A percentile compares a stretch with the other conserved stretches of the same genome.
These are phyloP conservation scores for Arthrobotrys megalospora DNA, from an alignment of 2,329 filamentous ascomycete genomes.

Conservation along the genomic window DNA sequence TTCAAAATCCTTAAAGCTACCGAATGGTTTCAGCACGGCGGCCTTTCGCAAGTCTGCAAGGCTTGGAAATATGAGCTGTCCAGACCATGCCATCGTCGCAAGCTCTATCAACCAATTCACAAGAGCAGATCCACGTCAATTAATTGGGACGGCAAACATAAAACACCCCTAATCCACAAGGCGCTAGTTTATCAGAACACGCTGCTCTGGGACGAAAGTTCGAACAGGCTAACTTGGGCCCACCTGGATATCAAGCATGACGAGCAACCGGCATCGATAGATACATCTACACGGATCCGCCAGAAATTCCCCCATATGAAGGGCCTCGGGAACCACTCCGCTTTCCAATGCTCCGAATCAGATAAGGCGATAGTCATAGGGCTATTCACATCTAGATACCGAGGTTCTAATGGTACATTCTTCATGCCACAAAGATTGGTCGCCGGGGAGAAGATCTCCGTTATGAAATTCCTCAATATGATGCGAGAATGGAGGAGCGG, in stretches of 20 bases:
- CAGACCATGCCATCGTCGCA: conserved; percentile 18
- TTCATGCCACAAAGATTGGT: conserved; percentile 39
- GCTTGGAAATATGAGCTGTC: conserved; percentile 44
- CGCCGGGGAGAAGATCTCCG: conserved; percentile 29
- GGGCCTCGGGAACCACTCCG: conserved; percentile 33
- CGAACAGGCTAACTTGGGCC: conserved; percentile 31
- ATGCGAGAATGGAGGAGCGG: conserved; percentile 50
- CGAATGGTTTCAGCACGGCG: conserved; percentile 49
- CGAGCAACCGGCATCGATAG: conserved; percentile 10
- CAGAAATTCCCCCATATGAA: conserved; percentile 2
- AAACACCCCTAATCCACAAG: conserved; percentile 44
- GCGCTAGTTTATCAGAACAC: conserved; percentile 45
- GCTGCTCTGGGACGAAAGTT: conserved; percentile 28
- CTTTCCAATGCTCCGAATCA: conserved; percentile 39
- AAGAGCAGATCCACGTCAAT: conserved; percentile 31
- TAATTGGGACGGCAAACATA: conserved; percentile 21
- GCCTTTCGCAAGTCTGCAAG: conserved; percentile 48
- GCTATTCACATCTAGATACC: conserved; percentile 46
- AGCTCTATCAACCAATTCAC: conserved; percentile 45
- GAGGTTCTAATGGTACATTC: conserved; percentile 31
- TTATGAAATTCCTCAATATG: conserved; percentile 34
- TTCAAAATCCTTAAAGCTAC: conserved; percentile 44
- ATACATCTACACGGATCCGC: conserved; percentile 11
- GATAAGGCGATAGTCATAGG: conserved; percentile 33
- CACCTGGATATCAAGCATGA: conserved; percentile 28